A percentile compares a stretch with the other conserved stretches of the same genome.
Conservation (phyloP, 345 rosid genomes). For the Ailanthus altissimus region DNA sequence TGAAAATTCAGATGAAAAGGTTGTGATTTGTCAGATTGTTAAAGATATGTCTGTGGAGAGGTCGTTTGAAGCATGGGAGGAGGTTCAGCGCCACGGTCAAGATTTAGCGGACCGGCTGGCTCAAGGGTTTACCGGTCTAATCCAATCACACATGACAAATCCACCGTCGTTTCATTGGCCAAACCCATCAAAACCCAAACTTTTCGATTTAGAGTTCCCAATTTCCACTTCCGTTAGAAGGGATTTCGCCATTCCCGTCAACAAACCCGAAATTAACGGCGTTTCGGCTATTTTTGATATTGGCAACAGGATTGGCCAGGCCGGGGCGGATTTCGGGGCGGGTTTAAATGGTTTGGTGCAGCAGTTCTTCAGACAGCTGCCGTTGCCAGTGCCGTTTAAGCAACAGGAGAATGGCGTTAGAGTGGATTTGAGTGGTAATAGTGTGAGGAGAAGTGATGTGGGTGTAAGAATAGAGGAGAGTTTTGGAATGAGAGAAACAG, state of each 20-base stretch:
- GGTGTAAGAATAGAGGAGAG: constrained; percentile 36
- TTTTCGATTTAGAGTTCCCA: constrained; percentile 72
- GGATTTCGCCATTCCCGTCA: constrained; percentile 46
- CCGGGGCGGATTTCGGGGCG: constrained; percentile 84
- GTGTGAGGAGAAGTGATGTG: constrained; percentile 31
- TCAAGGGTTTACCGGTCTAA: constrained; percentile 83
- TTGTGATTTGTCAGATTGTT: constrained; percentile 5
- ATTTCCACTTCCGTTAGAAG: constrained; percentile 41
- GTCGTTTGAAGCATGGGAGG: constrained; percentile 96
- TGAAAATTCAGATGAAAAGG: constrained; percentile 3
- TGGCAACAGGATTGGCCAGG: constrained; percentile 84
- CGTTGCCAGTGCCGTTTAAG: constrained; percentile 53
- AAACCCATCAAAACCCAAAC: constrained; percentile 54
- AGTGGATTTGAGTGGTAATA: constrained; percentile 27
- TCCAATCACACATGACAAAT: constrained; percentile 59
- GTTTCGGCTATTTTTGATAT: constrained; percentile 72
- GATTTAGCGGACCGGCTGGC: constrained; percentile 88
- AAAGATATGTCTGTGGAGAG: constrained; percentile 77
- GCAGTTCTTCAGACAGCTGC: constrained; percentile 74
- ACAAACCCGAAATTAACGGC: constrained; percentile 53
- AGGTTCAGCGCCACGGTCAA: constrained; percentile 90
- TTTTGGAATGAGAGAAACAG: constrained; percentile 29
- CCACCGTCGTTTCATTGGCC: constrained; percentile 81
- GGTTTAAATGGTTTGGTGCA: constrained; percentile 72
- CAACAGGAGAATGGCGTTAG: constrained; percentile 45